Base-by-base conservation (phyloP, 2,329 filamentous ascomycete genomes). In the Hansfordia pulvinata region DNA sequence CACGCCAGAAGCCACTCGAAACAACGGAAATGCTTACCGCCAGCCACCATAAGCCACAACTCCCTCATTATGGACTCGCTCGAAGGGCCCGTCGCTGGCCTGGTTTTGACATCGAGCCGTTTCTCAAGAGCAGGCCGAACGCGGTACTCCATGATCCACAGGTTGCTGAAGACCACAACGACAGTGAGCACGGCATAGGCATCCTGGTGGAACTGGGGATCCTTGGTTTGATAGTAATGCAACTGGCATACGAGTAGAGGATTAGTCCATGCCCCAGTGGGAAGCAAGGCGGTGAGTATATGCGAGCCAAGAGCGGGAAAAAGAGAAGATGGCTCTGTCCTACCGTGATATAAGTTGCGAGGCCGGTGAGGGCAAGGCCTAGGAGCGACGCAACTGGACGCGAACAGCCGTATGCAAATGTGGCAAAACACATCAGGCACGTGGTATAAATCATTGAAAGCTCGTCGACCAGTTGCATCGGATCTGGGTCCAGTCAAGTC, bases 171-270 rank as follows among this genome's bases (percentile, higher is more conserved):
- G 14, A 90, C 62, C 13, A 88, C 71, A 21, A 74, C 59, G 5
- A 64, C 63, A 1, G 82, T 90, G 22, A 92, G 55, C 4, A 78
- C 44, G 2, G 74, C 80, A 40, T 85, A 92, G 4, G 76, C 77
- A 33, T 72, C 75, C 47, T 92, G 82, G 52, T 92, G 84, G 49
- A 92, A 92, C 2, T 70, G 60, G 0, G 84, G 82, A 36, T 92
- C 76, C 45, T 86, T 82, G 10, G 85, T 71, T 35, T 81, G 72
- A 44, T 85, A 79, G 52, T 93, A 93, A 50, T 57, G 58, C 4
- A 49, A 41, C 57, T 62, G 24, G 8, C 16, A 15, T 16, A 12
- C 26, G n/a, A 29, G 42, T 18, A 16, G 21, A 18, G 12, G 13
- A 18, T 18, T 8, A 20, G 11, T 15, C 6, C n/a, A n/a, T n/a